Percentiles rank a stretch among this genome's conserved stretches.
Evolutionary conservation across 208 protist species (phyloP).

Genomic region (Leptomonas seymouri): DNA sequence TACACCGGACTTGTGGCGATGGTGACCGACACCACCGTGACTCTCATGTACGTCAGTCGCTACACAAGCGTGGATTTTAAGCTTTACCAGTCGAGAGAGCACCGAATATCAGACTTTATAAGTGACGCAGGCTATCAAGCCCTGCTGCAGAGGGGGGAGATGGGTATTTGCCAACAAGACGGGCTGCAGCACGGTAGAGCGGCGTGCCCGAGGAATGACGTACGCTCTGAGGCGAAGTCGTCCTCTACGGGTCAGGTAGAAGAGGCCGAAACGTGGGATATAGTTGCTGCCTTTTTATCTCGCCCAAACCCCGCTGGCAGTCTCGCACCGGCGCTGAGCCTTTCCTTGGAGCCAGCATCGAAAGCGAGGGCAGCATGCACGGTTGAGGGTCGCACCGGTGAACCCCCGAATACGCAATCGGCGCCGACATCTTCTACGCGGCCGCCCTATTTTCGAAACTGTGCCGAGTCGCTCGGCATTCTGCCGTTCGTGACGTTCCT

Average conservation of each 20-base stretch:
- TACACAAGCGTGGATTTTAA: conserved; percentile 64
- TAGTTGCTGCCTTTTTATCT: background rate
- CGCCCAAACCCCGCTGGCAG: conserved; percentile 11
- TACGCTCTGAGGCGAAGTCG: background rate
- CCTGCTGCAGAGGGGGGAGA: background rate
- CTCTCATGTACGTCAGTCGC: conserved; percentile 56
- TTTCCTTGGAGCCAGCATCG: background rate
- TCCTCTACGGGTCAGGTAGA: background rate
- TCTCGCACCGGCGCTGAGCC: conserved; percentile 6
- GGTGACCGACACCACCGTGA: conserved; percentile 66
- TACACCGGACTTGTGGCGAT: conserved; percentile 69
- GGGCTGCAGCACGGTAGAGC: background rate
- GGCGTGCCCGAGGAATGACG: background rate
- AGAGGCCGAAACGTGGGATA: background rate
- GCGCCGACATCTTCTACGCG: too few relatives aligned
- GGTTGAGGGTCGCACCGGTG: too few relatives aligned
- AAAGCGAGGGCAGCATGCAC: too few relatives aligned
- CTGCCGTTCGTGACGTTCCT: conserved; percentile 77
- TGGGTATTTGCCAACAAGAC: background rate
- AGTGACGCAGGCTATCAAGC: background rate
- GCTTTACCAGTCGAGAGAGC: conserved; percentile 24
- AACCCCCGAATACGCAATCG: background rate
- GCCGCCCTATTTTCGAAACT: background rate
- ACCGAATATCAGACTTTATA: background rate
- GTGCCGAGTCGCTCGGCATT: conserved; percentile 32